Percentiles rank a stretch among this genome's conserved stretches.
Evolutionary conservation across 352 stramenopile species (phyloP).

Genomic region (Lagenidium giganteum): DNA sequence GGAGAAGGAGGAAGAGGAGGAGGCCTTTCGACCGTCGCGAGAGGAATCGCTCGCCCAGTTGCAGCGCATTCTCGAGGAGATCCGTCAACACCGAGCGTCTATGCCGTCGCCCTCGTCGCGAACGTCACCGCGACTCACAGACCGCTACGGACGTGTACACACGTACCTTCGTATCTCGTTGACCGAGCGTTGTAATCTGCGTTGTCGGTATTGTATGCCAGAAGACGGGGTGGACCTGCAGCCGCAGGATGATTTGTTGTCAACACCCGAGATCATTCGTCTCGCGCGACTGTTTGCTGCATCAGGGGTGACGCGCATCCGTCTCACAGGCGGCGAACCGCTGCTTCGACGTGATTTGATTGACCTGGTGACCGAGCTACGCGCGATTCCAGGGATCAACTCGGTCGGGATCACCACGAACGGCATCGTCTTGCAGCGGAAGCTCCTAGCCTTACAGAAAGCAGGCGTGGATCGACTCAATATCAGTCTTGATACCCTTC

Average conservation of each 20-base stretch:
- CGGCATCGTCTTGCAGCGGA: conserved; percentile 86
- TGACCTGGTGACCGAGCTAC: conserved; percentile 40
- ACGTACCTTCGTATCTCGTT: conserved; percentile 96
- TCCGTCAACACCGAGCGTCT: conserved; percentile 6
- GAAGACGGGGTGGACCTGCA: conserved; percentile 89
- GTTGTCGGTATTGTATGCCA: conserved; percentile 97
- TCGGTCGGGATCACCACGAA: conserved; percentile 96
- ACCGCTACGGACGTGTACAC: conserved; percentile 89
- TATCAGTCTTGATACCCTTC: conserved; percentile 95
- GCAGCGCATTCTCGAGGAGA: conserved; percentile 30
- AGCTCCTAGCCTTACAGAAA: conserved; percentile 74
- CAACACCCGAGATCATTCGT: conserved; percentile 88
- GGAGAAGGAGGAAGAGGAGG: neutral
- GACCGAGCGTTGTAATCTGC: conserved; percentile 95
- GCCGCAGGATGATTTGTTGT: conserved; percentile 72
- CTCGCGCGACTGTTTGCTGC: conserved; percentile 87
- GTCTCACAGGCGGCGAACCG: conserved; percentile 94
- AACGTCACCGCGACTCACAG: conserved; percentile 33
- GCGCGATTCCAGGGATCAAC: conserved; percentile 60
- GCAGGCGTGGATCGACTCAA: conserved; percentile 90
- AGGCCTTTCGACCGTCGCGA: neutral
- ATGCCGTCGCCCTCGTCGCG: neutral
- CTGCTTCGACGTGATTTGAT: conserved; percentile 55
- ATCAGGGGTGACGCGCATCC: conserved; percentile 89
- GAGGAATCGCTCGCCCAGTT: conserved; percentile 37